Conservation (phyloP, 140 eudicot genomes). For the Senecio squalidus region DNA sequence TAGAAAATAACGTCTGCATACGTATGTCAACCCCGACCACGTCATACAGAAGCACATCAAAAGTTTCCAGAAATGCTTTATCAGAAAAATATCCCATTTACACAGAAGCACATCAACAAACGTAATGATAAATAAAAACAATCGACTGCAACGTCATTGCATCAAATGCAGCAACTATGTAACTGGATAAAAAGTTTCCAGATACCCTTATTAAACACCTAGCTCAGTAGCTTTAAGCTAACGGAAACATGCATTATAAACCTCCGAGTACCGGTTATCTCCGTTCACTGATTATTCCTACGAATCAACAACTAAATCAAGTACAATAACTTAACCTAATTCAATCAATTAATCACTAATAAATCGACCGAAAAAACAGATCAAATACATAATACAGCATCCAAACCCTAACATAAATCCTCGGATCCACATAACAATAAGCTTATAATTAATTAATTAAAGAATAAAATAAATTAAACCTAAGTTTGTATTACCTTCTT, state of each 20-base stretch:
- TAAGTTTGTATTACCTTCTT: slow-evolving; percentile 78
- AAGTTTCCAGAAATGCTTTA: no score
- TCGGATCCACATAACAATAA: slow-evolving; percentile 14
- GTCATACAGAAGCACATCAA: no score
- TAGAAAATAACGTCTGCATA: neutral
- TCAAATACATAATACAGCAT: slow-evolving; percentile 10
- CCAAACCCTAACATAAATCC: slow-evolving; percentile 30
- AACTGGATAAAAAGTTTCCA: no score
- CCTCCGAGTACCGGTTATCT: slow-evolving; percentile 3
- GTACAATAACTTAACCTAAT: slow-evolving; percentile 7
- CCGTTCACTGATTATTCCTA: neutral
- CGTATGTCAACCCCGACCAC: neutral
- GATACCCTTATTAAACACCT: no score
- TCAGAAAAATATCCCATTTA: no score
- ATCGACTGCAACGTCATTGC: no score
- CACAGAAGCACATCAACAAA: no score
- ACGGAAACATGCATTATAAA: neutral
- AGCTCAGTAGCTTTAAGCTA: neutral
- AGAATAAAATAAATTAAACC: neutral
- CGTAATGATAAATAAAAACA: no score
- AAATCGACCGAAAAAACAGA: slow-evolving; percentile 14
- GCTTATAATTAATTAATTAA: neutral
- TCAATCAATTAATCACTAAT: slow-evolving; percentile 9
- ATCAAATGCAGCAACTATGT: neutral
- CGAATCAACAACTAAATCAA: slow-evolving; percentile 16